A percentile compares a stretch with the other conserved stretches of the same genome.
Evolutionary conservation across 2,329 filamentous ascomycete species (phyloP).

Genomic region (Chrysoporthe puriensis): DNA sequence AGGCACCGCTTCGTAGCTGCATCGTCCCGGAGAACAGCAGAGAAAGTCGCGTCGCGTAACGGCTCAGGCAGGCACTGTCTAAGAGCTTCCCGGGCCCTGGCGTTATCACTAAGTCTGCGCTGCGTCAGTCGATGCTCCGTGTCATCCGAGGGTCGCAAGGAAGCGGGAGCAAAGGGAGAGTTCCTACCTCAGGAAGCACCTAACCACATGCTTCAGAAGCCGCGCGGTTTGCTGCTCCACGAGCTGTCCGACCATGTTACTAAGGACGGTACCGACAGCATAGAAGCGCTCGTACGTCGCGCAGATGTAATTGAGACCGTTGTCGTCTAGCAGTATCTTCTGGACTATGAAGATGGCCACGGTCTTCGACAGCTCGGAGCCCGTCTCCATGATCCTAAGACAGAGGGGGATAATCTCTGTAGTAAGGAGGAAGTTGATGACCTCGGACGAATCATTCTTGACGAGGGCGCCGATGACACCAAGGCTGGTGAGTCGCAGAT

Average conservation of each 20-base stretch:
- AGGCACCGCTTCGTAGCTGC: conserved; percentile 97
- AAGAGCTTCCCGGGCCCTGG: conserved; percentile 89
- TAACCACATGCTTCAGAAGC: conserved; percentile 93
- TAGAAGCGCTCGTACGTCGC: conserved; percentile 99
- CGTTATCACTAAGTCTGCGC: conserved; percentile 87
- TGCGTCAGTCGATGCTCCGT: conserved; percentile 3
- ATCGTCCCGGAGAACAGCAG: conserved; percentile 92
- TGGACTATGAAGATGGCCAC: conserved; percentile 99
- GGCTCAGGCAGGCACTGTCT: conserved; percentile 96
- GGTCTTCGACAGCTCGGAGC: conserved; percentile 96
- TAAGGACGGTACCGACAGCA: conserved; percentile 93
- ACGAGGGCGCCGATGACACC: conserved; percentile 96
- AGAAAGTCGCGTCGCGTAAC: conserved; percentile 98
- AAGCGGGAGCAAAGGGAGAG: background rate
- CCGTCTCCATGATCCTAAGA: conserved; percentile 98
- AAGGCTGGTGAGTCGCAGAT: conserved; percentile 90
- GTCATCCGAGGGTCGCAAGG: background rate
- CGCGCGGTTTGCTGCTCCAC: conserved; percentile 97
- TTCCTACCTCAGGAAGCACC: conserved; percentile 89
- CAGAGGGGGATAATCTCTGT: conserved; percentile 98
- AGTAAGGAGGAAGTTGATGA: conserved; percentile 97
- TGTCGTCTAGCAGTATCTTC: conserved; percentile 96
- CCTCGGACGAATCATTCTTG: conserved; percentile 97
- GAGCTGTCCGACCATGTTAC: conserved; percentile 97
- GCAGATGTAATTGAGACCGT: conserved; percentile 96